Evolutionary conservation across 1,139 yeast species (phyloP).

Genomic region (Blastobotrys serpentis): DNA sequence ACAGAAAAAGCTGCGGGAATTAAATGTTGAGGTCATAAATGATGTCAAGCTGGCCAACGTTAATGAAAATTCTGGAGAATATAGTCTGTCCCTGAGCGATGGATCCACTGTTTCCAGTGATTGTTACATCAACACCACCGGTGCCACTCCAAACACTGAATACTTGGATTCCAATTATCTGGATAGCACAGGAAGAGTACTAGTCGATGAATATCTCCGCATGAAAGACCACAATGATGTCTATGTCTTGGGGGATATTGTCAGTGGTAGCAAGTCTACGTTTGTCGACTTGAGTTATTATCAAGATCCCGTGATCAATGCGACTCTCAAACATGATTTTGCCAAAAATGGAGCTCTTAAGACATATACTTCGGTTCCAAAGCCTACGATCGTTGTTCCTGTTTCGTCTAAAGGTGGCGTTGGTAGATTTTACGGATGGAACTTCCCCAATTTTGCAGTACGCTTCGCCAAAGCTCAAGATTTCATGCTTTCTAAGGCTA

Average conservation of each 20-base stretch:
- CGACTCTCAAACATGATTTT: conserved; percentile 24
- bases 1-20: conserved; percentile 20
- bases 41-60: too few species aligned
- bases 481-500: conserved; percentile 23
- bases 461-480: conserved; percentile 23
- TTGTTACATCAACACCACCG: conserved; percentile 25
- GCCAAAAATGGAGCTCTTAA: conserved; percentile 11
- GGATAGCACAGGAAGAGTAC: conserved; percentile 23
- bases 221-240: conserved; percentile 27
- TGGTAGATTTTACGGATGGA: conserved; percentile 25
- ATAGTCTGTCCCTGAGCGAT: conserved; percentile 18
- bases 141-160: conserved; percentile 29
- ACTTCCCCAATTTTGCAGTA: conserved; percentile 27
- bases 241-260: conserved; percentile 33
- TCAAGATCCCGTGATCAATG: conserved; percentile 20
- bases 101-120: conserved; percentile 24
- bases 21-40: conserved; percentile 29
- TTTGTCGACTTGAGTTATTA: conserved; percentile 22
- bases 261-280: conserved; percentile 21
- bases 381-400: conserved; percentile 23
- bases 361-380: conserved; percentile 15
- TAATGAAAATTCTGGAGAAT: too few species aligned
- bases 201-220: conserved; percentile 26
- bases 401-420: conserved; percentile 27
- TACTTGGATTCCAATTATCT: conserved; percentile 26